Evolutionary conservation across 2,329 filamentous ascomycete species (phyloP), one percentile per base, ranked within the genome.

Genomic region (Domatiomyces catenatus): DNA sequence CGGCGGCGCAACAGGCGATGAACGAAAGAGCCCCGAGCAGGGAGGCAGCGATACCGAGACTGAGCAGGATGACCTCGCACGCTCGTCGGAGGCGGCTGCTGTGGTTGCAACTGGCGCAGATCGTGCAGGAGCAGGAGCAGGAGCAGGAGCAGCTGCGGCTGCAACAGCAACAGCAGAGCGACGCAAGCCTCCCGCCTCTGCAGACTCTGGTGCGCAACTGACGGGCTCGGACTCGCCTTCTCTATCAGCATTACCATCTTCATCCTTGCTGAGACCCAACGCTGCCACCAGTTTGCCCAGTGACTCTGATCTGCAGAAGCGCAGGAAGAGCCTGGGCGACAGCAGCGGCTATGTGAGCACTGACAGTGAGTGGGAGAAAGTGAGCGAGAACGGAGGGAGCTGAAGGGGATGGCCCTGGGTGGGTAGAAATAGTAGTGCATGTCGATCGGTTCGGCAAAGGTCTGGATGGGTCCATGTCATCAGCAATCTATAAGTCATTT

Each of bases 341-440:
- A 73, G 63, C 49, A 71, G 69, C n/a, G 75, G 73, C 8, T 75
- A 78, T 56, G 62, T 74, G 54, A 90, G 87, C 67, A 95, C 89
- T 3, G 90, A 96, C 69, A 90, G 90, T 62, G 90, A 96, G 69
- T 96, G 90, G 90, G 90, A 95, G 72, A 93, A 92, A 73, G 84
- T 96, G 3, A 59, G 57, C 18, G 57, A 60, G 26, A 54, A 53
- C 15, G 87, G 86, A 19, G 84, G 84, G 10, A 26, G n/a, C 15
- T 39, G 32, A 39, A 6, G 5, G n/a, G n/a, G n/a, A n/a, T n/a
- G n/a, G n/a, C n/a, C n/a, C n/a, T n/a, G n/a, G n/a, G n/a, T n/a
- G n/a, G 32, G 32, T 39, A 39, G 32, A 39, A 39, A 12, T 39
- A 39, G 32, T 39, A 39, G 32, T 5, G 32, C 15, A 8, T 39